phyloP scores from a whole-genome alignment of 192 early-diverging fungal genomes.

The Umbelopsis sp. region DNA sequence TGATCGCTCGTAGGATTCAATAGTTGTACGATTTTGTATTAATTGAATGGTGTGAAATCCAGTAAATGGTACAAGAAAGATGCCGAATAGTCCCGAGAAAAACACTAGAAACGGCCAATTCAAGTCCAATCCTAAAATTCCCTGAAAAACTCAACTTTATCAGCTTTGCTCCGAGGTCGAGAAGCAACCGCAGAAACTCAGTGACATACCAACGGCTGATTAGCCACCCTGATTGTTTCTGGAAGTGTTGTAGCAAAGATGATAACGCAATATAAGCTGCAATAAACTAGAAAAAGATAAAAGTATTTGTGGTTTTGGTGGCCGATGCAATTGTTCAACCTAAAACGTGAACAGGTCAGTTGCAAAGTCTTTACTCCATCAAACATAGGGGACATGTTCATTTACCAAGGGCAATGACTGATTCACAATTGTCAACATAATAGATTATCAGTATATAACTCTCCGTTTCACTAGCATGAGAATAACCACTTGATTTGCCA shows the following conservation, averaged over 20 bases:
- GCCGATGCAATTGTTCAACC: conserved; percentile 43
- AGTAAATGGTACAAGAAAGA: conserved; percentile 53
- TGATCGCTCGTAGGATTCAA: conserved; percentile 47
- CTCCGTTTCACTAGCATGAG: no score
- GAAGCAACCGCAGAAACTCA: background rate
- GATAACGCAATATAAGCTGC: conserved; percentile 37
- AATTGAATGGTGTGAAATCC: conserved; percentile 49
- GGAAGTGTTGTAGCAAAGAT: conserved; percentile 45
- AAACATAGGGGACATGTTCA: background rate
- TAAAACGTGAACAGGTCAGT: background rate
- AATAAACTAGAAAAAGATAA: conserved; percentile 50
- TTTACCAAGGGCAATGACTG: conserved; percentile 43
- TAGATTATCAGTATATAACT: background rate
- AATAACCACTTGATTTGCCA: background rate
- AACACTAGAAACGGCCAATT: conserved; percentile 43
- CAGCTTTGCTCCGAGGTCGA: background rate
- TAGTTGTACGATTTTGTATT: conserved; percentile 55
- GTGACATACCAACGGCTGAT: conserved; percentile 27
- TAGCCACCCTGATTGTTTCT: conserved; percentile 20
- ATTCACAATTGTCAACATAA: background rate
- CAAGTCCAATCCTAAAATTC: conserved; percentile 35
- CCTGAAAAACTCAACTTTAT: conserved; percentile 5
- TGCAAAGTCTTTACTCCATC: no score
- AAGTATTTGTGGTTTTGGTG: conserved; percentile 47
- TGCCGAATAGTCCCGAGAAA: conserved; percentile 44